Conservation (phyloP, 2,329 filamentous ascomycete species). For the Penicillium vulpinum region DNA sequence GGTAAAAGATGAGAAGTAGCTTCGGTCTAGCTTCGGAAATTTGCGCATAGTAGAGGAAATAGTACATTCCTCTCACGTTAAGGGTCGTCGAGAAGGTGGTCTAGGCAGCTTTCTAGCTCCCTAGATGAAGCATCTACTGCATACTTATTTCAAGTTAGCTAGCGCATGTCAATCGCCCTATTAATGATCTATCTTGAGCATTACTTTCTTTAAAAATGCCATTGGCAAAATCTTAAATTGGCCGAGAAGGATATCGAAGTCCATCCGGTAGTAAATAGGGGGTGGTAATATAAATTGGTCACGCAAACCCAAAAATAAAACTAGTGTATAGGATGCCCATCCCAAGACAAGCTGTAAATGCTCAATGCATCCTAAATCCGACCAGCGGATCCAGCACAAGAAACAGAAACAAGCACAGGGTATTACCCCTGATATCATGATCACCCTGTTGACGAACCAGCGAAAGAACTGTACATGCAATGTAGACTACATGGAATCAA, state of each 20-base stretch:
- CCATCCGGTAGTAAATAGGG: constrained; percentile 12
- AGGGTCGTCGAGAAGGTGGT: no score
- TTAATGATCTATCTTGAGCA: not conserved
- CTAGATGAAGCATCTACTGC: no score
- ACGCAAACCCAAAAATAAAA: not conserved
- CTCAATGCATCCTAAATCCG: constrained; percentile 7
- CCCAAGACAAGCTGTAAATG: constrained; percentile 4
- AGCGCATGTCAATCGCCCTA: not conserved
- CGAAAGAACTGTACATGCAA: constrained; percentile 1
- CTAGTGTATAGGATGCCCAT: constrained; percentile 1
- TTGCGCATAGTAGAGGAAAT: not conserved
- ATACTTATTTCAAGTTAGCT: no score
- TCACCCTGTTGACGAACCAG: not conserved
- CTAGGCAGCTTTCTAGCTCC: no score
- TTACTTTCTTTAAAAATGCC: not conserved
- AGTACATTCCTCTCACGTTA: no score
- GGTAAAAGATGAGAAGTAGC: not conserved
- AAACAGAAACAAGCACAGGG: not conserved
- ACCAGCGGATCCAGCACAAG: constrained; percentile 2
- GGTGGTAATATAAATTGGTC: constrained; percentile 2
- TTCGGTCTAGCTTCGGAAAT: not conserved
- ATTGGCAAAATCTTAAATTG: not conserved
- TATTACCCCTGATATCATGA: not conserved
- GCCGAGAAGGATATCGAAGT: constrained; percentile 22
- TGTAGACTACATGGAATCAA: not conserved